These are phyloP conservation scores for Colletotrichum nymphaeae DNA, from an alignment of 2,329 filamentous ascomycete species.

Conservation along the genomic window DNA sequence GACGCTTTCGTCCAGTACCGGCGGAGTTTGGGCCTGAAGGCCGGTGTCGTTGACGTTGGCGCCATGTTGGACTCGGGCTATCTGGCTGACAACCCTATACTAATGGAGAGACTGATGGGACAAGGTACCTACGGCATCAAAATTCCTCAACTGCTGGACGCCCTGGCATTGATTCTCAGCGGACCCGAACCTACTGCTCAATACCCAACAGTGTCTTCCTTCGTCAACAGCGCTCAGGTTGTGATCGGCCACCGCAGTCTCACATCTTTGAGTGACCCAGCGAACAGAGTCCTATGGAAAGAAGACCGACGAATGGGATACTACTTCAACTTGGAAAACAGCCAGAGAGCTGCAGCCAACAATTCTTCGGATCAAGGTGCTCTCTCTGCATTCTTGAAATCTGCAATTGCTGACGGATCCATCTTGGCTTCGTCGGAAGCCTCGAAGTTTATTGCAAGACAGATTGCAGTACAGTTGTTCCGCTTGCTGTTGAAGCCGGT, in stretches of 20 bases:
- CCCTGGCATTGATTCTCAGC: conserved; percentile 11
- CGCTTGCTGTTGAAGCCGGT: conserved; percentile 34
- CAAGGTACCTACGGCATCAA: conserved; percentile 26
- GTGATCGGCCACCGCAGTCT: conserved; percentile 23
- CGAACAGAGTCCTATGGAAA: conserved; percentile 36
- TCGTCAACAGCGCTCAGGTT: conserved; percentile 32
- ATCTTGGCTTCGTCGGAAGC: not conserved
- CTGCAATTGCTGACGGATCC: not conserved
- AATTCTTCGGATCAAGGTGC: conserved; percentile 40
- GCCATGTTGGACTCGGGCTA: conserved; percentile 50
- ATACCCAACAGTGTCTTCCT: conserved; percentile 4
- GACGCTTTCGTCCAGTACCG: conserved; percentile 52
- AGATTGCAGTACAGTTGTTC: conserved; percentile 37
- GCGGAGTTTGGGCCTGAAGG: conserved; percentile 46
- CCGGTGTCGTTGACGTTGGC: conserved; percentile 50
- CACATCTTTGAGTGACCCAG: conserved; percentile 22
- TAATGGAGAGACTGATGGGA: conserved; percentile 25
- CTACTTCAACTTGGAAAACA: conserved; percentile 35
- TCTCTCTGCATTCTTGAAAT: conserved; percentile 1
- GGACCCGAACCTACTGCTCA: not conserved
- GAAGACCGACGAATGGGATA: conserved; percentile 40
- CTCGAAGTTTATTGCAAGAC: not conserved
- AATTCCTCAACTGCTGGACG: conserved; percentile 35
- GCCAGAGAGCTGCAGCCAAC: not conserved
- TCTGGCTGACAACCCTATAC: conserved; percentile 39